Evolutionary conservation across 257 asterid species (phyloP), one percentile per base, ranked within the genome.

Genomic region (Ligustrum vulgare): DNA sequence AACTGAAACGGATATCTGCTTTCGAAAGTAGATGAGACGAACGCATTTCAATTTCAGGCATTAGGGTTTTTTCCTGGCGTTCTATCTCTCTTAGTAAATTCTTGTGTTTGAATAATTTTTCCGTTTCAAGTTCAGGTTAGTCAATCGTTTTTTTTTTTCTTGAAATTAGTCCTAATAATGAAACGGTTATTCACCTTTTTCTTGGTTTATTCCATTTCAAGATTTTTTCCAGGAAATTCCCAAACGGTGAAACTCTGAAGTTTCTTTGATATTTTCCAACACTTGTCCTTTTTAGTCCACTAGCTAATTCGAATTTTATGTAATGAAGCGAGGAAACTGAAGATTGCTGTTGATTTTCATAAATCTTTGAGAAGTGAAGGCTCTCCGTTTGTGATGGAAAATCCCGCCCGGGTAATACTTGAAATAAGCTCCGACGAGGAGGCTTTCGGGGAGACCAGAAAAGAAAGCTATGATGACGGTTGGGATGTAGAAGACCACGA

Each of bases 341-440:
- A 71, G 78, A 34, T 1, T 51, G 58, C 12, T 75, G 49, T 22
- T 6, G 69, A 58, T 71, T 31, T 77, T 69, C 69, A 64, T 47
- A 70, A 36, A 33, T 43, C 77, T n/a, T 37, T 28, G 70, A 70
- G 73, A 84, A 69, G 73, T 39, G 31, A 49, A 67, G 74, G 31
- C 66, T 67, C 33, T 49, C 13, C 67, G 6, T 25, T 32, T 15
- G 31, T 79, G 75, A 90, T 91, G 98, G 92, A 78, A 23, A 76
- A 76, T 58, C 67, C 77, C 67, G 73, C 83, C 31, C 80, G 77
- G 65, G 49, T 77, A 70, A 9, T 87, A 13, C 72, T 89, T 54
- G 94, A 91, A 22, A 83, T 93, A 76, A 90, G 96, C 75, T 91
- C 98, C 68, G 98, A 91, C 23, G 97, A 91, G 77, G 97, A 91